A percentile compares a stretch with the other conserved stretches of the same genome.
These are phyloP conservation scores for Takashimella koratensis DNA, from an alignment of 1,284 basidiomycete genomes.

Conservation along the genomic window DNA sequence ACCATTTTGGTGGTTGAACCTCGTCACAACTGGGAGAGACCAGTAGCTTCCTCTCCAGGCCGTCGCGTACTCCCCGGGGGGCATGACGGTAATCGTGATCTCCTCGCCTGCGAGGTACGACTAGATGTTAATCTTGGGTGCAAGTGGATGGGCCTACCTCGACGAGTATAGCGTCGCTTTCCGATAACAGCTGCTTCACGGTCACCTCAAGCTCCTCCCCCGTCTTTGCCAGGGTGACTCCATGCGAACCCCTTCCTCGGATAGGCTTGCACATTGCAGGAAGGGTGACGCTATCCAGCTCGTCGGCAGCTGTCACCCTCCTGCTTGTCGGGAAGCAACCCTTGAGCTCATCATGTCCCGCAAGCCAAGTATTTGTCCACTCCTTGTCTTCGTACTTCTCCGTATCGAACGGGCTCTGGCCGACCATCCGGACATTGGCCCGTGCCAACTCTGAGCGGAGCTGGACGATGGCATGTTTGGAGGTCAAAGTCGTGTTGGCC, in stretches of 20 bases:
- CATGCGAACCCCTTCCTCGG: conserved; percentile 34
- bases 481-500: conserved; percentile 31
- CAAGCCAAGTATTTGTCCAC: conserved; percentile 29
- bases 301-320: not conserved
- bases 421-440: conserved; percentile 20
- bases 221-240: conserved; percentile 20
- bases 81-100: conserved; percentile 37
- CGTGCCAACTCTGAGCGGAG: conserved; percentile 11
- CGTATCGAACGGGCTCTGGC: conserved; percentile 20
- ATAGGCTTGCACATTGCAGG: conserved; percentile 30
- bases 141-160: conserved; percentile 22
- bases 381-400: conserved; percentile 38
- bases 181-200: conserved; percentile 15
- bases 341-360: conserved; percentile 10
- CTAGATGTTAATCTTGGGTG: conserved; percentile 12
- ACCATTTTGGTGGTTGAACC: conserved; percentile 32
- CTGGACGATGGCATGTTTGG: conserved; percentile 26
- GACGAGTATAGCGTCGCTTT: conserved; percentile 25
- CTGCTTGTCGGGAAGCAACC: conserved; percentile 18
- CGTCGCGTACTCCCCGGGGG: conserved; percentile 28
- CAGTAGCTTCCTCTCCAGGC: conserved; percentile 26
- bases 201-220: conserved; percentile 14
- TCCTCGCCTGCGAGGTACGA: conserved; percentile 32
- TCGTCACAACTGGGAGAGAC: conserved; percentile 30
- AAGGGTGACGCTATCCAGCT: conserved; percentile 2